Evolutionary conservation across 75 land plant genomes (phyloP), one percentile per base, ranked within the genome.

Genomic region (Sequoia sempervirens): DNA sequence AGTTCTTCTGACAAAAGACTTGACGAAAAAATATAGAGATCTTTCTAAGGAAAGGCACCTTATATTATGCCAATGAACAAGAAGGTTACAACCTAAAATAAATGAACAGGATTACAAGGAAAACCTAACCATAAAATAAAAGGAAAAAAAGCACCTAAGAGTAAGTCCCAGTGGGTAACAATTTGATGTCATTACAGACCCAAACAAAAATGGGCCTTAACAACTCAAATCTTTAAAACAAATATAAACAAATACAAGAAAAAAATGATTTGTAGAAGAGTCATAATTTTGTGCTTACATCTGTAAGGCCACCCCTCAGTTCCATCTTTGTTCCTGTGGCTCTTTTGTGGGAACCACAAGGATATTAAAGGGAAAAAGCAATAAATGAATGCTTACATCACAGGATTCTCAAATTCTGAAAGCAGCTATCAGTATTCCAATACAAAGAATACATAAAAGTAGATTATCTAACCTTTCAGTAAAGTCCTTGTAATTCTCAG

Each of bases 401-500:
- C 79, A 41, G 12, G 46, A 23, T 78, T n/a, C 66, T 4, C 80
- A 26, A 78, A 23, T 78, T 11, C 66, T n/a, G 30, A 43, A 76
- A 78, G 50, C 12, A n/a, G 30, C n/a, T 20, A 45, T 10, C 28
- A 45, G 3, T 78, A 43, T 43, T 41, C 4, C 30, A 20, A 78
- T 61, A 12, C 30, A 43, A 26, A 78, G 28, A 40, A 75, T 45
- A 23, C 32, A 26, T 40, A 9, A 43, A 78, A n/a, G 12, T 45
- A 78, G 14, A n/a, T n/a, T 26, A 76, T n/a, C 80, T 45, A 78
- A 78, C 99, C 99, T 94, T 86, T 96, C 99, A 79, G 89, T 94
- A 47, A 97, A 97, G 46, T 97, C 99, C 87, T 92, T 93, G 80
- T 88, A 91, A 70, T 82, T 76, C n/a, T 94, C 96, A 14, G 94